These are phyloP conservation scores for Blastomyces percursus DNA, from an alignment of 2,329 filamentous ascomycete genomes.

Conservation along the genomic window DNA sequence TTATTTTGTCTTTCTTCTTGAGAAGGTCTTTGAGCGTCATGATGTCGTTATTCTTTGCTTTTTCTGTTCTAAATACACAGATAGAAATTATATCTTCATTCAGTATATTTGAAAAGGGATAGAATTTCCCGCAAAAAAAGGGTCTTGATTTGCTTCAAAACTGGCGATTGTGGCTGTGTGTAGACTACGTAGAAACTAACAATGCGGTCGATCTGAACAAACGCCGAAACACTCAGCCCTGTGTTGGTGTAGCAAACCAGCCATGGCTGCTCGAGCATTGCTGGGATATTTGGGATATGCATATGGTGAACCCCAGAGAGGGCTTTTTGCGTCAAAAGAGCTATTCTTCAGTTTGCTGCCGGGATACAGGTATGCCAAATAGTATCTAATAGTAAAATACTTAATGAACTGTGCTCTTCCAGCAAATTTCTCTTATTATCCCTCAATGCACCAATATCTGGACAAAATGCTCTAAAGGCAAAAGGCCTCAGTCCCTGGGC, in stretches of 20 bases:
- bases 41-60: slow-evolving; percentile 9
- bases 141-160: not conserved
- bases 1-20: slow-evolving; percentile 49
- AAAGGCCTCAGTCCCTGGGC: not conserved
- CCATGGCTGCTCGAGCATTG: not conserved
- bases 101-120: not conserved
- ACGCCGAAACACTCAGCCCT: not conserved
- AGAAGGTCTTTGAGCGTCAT: slow-evolving; percentile 53
- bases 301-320: not conserved
- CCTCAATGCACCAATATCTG: not conserved
- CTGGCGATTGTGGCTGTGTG: slow-evolving; percentile 3
- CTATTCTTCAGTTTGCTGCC: too few relatives aligned
- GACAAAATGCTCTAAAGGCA: not conserved
- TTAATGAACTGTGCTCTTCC: too few relatives aligned
- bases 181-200: not conserved
- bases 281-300: not conserved
- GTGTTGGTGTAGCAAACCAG: not conserved
- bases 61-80: not conserved
- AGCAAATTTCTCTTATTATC: not conserved
- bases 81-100: not conserved
- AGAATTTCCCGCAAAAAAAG: not conserved
- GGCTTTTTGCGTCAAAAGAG: not conserved
- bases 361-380: too few relatives aligned
- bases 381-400: too few relatives aligned
- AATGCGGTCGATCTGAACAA: not conserved